Base-by-base conservation (phyloP, 352 stramenopile genomes). In the Globisporangium carolinianum region DNA sequence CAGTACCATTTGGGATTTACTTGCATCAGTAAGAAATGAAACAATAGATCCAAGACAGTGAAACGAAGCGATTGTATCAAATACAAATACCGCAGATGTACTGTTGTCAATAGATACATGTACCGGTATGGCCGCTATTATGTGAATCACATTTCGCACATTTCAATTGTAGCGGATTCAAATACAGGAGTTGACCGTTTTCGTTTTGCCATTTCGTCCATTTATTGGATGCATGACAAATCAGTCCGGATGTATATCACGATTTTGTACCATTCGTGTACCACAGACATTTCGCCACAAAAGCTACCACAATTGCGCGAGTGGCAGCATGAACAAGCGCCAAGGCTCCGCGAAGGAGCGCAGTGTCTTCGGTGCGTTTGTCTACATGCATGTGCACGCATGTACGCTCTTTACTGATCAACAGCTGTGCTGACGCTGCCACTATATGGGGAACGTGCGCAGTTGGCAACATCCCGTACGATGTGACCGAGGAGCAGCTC, bases 391-490 rank as follows among this genome's bases (percentile, higher is more conserved):
- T 14, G 1, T 49, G 17, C 51, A 37, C 41, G 38, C 38, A 39
- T 42, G 42, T 18, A 11, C 15, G 17, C 24, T n/a, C 47, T 37
- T 41, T 54, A 51, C n/a, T 15, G 37, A 52, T 58, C 39, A n/a
- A 53, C 38, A 18, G 24, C 7, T 9, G 14, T 15, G 38, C 2
- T 14, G 32, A 5, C 24, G 59, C 35, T 52, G 39, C 4, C 41
- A 51, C 42, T 24, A 32, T 32, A 32, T 32, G 24, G 24, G 24
- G 24, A n/a, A 38, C 49, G 63, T 45, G 57, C 37, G 10, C 63
- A 94, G 84, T 94, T 47, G 84, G 84, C 59, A 94, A 94, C 65
- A 94, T 94, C 53, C 84, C 84, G 50, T 94, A 94, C 65, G 84
- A 94, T 77, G 84, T 94, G 47, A 89, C 84, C 11, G 84, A 94